Percentiles rank a stretch among this genome's conserved stretches.
These are phyloP conservation scores for Ettlia oleoabundans DNA, from an alignment of 139 green algal genomes.

Conservation along the genomic window DNA sequence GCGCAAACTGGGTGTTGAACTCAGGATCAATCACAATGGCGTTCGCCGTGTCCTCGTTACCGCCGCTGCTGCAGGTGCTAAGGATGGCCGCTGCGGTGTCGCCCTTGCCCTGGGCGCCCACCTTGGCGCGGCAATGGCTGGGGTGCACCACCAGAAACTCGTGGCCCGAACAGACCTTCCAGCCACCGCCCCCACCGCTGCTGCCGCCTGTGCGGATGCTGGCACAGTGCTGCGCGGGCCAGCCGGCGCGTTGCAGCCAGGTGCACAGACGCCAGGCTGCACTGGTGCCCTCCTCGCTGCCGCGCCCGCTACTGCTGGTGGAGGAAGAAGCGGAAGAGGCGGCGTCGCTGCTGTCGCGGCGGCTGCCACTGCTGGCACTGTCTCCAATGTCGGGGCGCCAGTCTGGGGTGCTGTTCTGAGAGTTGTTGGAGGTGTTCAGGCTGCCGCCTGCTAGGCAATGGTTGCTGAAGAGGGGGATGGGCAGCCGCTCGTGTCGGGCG, in stretches of 20 bases:
- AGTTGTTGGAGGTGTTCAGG: no score
- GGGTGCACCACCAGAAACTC: slow-evolving; percentile 25
- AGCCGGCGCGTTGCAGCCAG: slow-evolving; percentile 27
- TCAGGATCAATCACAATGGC: background rate
- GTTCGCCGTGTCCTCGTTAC: background rate
- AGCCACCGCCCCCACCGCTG: slow-evolving; percentile 8
- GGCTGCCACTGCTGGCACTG: background rate
- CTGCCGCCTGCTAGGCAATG: no score
- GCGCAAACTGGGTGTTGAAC: background rate
- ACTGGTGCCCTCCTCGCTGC: slow-evolving; percentile 30
- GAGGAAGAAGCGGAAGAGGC: no score
- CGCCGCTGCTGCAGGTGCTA: background rate
- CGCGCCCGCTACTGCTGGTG: slow-evolving; percentile 16
- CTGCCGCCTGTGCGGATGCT: slow-evolving; percentile 11
- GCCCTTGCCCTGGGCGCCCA: background rate
- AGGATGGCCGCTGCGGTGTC: no score
- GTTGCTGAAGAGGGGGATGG: no score
- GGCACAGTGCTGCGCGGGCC: slow-evolving; percentile 28
- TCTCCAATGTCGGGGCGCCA: no score
- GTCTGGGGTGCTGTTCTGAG: no score
- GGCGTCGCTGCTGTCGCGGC: background rate
- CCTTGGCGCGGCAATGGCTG: background rate
- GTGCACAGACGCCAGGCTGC: slow-evolving; percentile 14
- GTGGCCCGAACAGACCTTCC: slow-evolving; percentile 17
- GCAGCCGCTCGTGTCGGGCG: background rate